These are phyloP conservation scores for Saccharomyces pastorianus DNA, from an alignment of 1,139 yeast genomes.

Conservation along the genomic window DNA sequence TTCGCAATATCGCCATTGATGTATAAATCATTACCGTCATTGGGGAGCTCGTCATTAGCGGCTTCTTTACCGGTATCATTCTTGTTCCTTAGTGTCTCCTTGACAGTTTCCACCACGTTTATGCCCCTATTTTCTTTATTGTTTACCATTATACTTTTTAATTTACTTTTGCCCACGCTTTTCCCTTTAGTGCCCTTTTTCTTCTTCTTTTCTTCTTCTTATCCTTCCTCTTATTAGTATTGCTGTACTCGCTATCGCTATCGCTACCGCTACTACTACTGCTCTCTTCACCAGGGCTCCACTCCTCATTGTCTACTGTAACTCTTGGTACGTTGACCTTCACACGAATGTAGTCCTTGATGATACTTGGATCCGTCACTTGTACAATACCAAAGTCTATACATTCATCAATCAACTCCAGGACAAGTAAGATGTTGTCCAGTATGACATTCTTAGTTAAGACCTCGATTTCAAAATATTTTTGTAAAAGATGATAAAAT, in stretches of 20 bases:
- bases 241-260: conserved; percentile 11
- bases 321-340: conserved; percentile 22
- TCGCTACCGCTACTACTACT: conserved; percentile 8
- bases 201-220: conserved; percentile 6
- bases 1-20: conserved; percentile 62
- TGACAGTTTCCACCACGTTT: conserved; percentile 7
- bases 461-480: conserved; percentile 41
- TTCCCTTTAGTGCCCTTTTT: conserved; percentile 3
- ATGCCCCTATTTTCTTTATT: conserved; percentile 6
- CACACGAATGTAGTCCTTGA: conserved; percentile 57
- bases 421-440: conserved; percentile 60
- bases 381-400: conserved; percentile 69
- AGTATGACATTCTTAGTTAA: conserved; percentile 52
- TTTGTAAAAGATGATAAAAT: conserved; percentile 48
- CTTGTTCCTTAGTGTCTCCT: not conserved
- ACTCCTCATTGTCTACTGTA: conserved; percentile 5
- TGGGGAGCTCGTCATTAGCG: conserved; percentile 17
- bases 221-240: conserved; percentile 15
- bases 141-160: not conserved
- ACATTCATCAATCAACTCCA: conserved; percentile 66
- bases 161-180: conserved; percentile 3
- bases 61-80: not conserved
- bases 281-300: conserved; percentile 18
- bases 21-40: conserved; percentile 21
- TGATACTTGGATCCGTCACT: conserved; percentile 60